Percentiles rank a stretch among this genome's conserved stretches.
phyloP scores from a whole-genome alignment of 2,329 filamentous ascomycete genomes.

The Penicillium paneum region DNA sequence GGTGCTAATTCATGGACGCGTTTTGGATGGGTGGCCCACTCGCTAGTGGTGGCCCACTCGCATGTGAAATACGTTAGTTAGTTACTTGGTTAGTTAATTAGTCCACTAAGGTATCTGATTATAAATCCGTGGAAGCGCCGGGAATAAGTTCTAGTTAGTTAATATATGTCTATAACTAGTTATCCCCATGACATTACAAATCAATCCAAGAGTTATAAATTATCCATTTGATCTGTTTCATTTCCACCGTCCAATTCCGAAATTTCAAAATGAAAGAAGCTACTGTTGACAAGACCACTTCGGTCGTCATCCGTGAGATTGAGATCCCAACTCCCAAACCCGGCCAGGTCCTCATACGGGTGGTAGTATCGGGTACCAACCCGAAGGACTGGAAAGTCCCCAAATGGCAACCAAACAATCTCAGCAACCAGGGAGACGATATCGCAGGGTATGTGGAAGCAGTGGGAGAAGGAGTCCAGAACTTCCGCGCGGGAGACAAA shows the following conservation, averaged over 20 bases:
- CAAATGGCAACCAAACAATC: slow-evolving; percentile 6
- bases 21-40: too few species aligned
- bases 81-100: too few species aligned
- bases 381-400: slow-evolving; percentile 50
- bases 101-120: neutral
- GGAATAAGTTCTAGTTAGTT: neutral
- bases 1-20: too few species aligned
- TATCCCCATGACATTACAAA: neutral
- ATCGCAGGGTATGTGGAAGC: slow-evolving; percentile 51
- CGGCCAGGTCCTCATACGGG: slow-evolving; percentile 41
- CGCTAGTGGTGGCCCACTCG: too few species aligned
- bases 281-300: slow-evolving; percentile 30
- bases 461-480: slow-evolving; percentile 51
- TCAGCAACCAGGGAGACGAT: slow-evolving; percentile 50
- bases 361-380: slow-evolving; percentile 44
- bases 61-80: too few species aligned
- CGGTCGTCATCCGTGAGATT: slow-evolving; percentile 41
- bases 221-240: neutral
- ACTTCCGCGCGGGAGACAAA: slow-evolving; percentile 55
- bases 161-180: too few species aligned
- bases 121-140: too few species aligned
- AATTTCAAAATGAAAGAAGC: slow-evolving; percentile 42
- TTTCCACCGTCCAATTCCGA: neutral
- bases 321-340: slow-evolving; percentile 41
- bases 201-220: neutral